Evolutionary conservation across 1,139 yeast genomes (phyloP).

Genomic region (Saccharomyces hybrid): DNA sequence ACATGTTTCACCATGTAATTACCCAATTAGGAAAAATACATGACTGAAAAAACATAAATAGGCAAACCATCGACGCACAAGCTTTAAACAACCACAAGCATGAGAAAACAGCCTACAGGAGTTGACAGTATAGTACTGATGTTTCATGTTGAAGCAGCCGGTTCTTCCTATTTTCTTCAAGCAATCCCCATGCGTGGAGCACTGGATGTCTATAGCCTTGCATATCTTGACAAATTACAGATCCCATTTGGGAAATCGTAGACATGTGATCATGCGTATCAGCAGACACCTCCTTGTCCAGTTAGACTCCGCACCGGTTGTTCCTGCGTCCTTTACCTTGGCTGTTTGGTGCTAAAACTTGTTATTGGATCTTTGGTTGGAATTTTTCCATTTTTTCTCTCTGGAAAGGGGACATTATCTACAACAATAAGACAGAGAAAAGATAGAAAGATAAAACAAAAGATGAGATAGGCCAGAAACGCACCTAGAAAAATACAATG

Average conservation of each 20-base stretch:
- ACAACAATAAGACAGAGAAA: background rate
- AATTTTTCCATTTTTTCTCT: background rate
- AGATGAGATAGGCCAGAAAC: background rate
- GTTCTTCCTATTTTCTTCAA: background rate
- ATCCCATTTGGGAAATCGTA: background rate
- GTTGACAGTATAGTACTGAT: background rate
- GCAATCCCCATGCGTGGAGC: background rate
- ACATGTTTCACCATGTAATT: slow-evolving; percentile 4
- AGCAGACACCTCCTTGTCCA: background rate
- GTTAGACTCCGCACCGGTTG: background rate
- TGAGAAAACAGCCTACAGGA: background rate
- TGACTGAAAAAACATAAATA: background rate
- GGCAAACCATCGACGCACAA: background rate
- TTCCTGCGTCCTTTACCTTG: background rate
- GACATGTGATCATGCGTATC: no score
- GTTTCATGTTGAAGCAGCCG: background rate
- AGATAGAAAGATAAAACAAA: background rate
- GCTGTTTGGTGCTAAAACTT: no score
- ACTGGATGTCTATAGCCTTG: background rate
- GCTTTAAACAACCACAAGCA: background rate
- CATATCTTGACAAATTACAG: background rate
- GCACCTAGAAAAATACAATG: background rate
- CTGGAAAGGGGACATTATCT: background rate
- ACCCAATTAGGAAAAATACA: slow-evolving; percentile 8
- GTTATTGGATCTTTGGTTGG: background rate